phyloP scores from a whole-genome alignment of 805 yeast species.

The Wickerhamiella kurtzmanii region DNA sequence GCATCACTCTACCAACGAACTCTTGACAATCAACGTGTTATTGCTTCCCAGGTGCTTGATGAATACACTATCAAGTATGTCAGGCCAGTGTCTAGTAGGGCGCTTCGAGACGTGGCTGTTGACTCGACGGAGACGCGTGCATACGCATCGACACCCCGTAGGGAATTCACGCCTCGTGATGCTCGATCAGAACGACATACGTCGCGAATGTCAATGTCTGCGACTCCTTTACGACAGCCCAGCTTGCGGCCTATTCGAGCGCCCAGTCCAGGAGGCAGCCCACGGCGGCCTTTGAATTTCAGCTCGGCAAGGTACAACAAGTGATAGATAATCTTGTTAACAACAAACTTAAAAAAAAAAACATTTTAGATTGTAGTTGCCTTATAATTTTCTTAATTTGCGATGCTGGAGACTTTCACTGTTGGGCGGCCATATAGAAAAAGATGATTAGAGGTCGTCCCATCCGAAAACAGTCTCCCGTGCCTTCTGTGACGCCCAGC shows the following conservation, averaged over 20 bases:
- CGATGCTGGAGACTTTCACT: no score
- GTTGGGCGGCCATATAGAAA: no score
- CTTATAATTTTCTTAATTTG: no score
- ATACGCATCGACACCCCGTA: constrained; percentile 1
- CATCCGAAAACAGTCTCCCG: constrained; percentile 43
- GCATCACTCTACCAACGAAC: not conserved
- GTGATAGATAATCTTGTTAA: not conserved
- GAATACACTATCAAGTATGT: not conserved
- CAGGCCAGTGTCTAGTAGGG: not conserved
- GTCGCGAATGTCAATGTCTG: not conserved
- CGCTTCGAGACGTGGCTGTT: not conserved
- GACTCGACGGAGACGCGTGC: constrained; percentile 1
- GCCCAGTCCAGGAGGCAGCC: not conserved
- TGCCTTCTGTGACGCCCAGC: constrained; percentile 24
- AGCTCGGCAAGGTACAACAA: no score
- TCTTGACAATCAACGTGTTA: not conserved
- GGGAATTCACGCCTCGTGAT: not conserved
- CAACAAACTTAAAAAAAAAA: no score
- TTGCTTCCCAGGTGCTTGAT: not conserved
- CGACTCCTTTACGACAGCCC: not conserved
- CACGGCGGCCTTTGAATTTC: not conserved
- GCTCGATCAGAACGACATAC: not conserved
- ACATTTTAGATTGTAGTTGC: no score
- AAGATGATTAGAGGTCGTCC: constrained; percentile 30
- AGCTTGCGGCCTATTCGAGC: not conserved